These are phyloP conservation scores for Spizellomyces punctatus DNA, from an alignment of 192 early-diverging fungal species.

Conservation along the genomic window DNA sequence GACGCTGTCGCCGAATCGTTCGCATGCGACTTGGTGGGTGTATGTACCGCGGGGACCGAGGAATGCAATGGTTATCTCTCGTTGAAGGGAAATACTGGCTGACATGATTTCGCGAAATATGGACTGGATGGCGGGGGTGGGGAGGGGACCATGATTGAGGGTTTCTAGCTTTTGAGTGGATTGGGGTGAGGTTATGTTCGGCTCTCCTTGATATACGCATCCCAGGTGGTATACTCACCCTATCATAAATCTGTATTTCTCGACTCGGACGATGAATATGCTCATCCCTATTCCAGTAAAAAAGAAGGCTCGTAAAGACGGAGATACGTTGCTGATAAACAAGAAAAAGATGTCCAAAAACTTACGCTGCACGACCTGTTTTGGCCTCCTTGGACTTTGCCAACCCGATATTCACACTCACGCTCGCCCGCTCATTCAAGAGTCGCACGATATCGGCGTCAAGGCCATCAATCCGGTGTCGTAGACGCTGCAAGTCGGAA, in stretches of 20 bases:
- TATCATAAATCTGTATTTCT: constrained; percentile 77
- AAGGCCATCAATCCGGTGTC: constrained; percentile 65
- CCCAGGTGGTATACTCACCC: constrained; percentile 51
- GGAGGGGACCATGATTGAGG: constrained; percentile 80
- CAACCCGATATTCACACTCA: constrained; percentile 79
- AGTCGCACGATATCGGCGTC: constrained; percentile 74
- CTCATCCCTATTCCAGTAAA: constrained; percentile 9
- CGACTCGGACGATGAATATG: constrained; percentile 68
- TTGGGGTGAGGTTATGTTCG: neutral
- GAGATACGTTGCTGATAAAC: too few relatives aligned
- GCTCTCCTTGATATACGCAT: too few relatives aligned
- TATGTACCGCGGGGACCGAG: constrained; percentile 90
- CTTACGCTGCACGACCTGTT: neutral
- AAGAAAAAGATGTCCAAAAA: too few relatives aligned
- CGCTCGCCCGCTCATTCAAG: constrained; percentile 79
- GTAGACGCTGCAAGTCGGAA: constrained; percentile 21
- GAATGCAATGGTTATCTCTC: constrained; percentile 80
- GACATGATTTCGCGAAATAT: constrained; percentile 89
- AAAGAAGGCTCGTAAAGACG: neutral
- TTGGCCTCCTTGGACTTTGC: constrained; percentile 35
- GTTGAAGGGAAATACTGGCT: constrained; percentile 81
- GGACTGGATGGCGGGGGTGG: constrained; percentile 64
- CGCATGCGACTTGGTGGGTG: constrained; percentile 83
- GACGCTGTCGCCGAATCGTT: constrained; percentile 80
- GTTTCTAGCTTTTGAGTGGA: constrained; percentile 49